Evolutionary conservation across 345 rosid genomes (phyloP), one percentile per base, ranked within the genome.

Genomic region (Citropsis articulata): DNA sequence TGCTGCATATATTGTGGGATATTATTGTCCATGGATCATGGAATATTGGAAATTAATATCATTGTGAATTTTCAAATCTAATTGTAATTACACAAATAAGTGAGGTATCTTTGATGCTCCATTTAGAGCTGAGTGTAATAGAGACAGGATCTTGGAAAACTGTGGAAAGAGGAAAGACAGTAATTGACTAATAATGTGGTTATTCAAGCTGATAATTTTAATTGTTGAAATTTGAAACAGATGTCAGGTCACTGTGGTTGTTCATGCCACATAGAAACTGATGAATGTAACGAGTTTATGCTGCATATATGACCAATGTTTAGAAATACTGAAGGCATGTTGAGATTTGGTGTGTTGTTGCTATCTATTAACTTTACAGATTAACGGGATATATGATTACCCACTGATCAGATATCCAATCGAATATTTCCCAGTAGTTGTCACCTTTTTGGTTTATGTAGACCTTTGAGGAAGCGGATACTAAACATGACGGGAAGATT

Each of bases 401-500:
- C 10, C n/a, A 16, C n/a, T 63, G 18, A 2, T 64, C 67, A 33
- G 75, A 53, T 56, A 55, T 50, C 42, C 61, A 53, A 21, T 53
- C 8, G 12, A 53, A 30, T 9, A 12, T 70, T 74, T 12, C 77
- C 78, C 53, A 57, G 30, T 31, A 48, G 42, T 53, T 38, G 5
- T 21, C 14, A 13, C 21, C 40, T 45, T 45, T 45, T 12, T 45
- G 50, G 50, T 45, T 45, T 10, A 13, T 45, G 50, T 45, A 96
- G 99, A 96, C 99, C 21, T 96, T 96, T 76, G 98, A 92, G 79
- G 99, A 96, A 87, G 99, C 99, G 2, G 97, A 96, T 84, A 96
- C 99, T 13, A 94, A 96, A 80, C 97, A 96, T 18, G 98, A 96
- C 67, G 99, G 99, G 81, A 92, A 83, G 86, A 94, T 96, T 2